phyloP scores from a whole-genome alignment of 495 filamentous ascomycete genomes.

The Beverwykella pulmonaria region DNA sequence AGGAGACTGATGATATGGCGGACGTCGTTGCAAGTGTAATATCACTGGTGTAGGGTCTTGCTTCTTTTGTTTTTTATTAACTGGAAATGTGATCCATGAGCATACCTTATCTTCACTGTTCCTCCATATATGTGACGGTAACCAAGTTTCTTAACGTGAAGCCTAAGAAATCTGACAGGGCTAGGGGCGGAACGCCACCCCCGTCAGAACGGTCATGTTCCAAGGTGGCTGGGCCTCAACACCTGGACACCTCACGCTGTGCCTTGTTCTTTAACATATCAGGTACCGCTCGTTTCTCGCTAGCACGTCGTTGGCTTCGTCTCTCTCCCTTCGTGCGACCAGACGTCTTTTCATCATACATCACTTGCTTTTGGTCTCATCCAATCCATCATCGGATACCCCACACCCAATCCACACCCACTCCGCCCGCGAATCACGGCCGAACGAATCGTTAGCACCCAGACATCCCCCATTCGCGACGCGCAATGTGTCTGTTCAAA shows the following conservation, averaged over 20 bases:
- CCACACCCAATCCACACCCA: slow-evolving; percentile 5
- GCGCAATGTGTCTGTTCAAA: slow-evolving; percentile 47
- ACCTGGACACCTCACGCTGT: slow-evolving; percentile 13
- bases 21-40: slow-evolving; percentile 21
- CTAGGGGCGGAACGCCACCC: slow-evolving; percentile 2
- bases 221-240: slow-evolving; percentile 18
- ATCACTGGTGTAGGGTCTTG: slow-evolving; percentile 22
- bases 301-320: background rate
- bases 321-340: background rate
- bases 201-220: slow-evolving; percentile 13
- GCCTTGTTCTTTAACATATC: slow-evolving; percentile 1
- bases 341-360: background rate
- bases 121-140: background rate
- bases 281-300: slow-evolving; percentile 14
- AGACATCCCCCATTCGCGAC: background rate
- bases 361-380: slow-evolving; percentile 1
- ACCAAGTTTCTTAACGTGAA: background rate
- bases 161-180: slow-evolving; percentile 4
- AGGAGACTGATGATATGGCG: background rate
- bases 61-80: slow-evolving; percentile 21
- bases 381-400: background rate
- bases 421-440: slow-evolving; percentile 31
- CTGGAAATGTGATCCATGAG: slow-evolving; percentile 26
- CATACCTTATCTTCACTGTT: slow-evolving; percentile 6
- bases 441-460: slow-evolving; percentile 17